Evolutionary conservation across 2,329 filamentous ascomycete species (phyloP).

Genomic region (Epichloe glyceriae): DNA sequence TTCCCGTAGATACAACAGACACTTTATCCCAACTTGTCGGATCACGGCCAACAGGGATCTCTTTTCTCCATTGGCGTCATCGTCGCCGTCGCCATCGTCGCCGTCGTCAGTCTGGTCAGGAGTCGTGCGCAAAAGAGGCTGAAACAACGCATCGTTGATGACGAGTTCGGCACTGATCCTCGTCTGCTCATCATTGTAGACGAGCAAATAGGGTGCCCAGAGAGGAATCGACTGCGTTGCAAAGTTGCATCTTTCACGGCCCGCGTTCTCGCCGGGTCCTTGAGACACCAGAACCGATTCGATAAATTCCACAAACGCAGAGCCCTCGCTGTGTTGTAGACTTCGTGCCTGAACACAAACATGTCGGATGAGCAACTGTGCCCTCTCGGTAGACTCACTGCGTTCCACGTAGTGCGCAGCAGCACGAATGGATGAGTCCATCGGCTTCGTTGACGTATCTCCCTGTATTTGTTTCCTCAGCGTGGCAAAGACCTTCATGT

Average conservation of each 20-base stretch:
- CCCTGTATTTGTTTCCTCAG: slow-evolving; percentile 41
- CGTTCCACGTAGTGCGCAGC: slow-evolving; percentile 39
- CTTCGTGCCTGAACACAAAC: slow-evolving; percentile 29
- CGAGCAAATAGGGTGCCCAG: slow-evolving; percentile 41
- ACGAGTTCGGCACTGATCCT: slow-evolving; percentile 30
- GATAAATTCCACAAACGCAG: slow-evolving; percentile 34
- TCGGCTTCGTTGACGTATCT: slow-evolving; percentile 24
- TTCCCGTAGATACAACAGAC: slow-evolving; percentile 33
- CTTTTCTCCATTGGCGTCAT: background rate
- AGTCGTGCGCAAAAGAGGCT: slow-evolving; percentile 9
- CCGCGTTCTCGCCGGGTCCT: slow-evolving; percentile 15
- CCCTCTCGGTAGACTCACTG: slow-evolving; percentile 21
- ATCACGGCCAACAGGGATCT: slow-evolving; percentile 14
- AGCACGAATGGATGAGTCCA: slow-evolving; percentile 45
- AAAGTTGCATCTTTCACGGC: slow-evolving; percentile 9
- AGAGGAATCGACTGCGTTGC: slow-evolving; percentile 19
- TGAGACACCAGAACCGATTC: slow-evolving; percentile 16
- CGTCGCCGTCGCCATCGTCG: background rate
- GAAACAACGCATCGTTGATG: slow-evolving; percentile 31
- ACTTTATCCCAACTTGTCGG: slow-evolving; percentile 29
- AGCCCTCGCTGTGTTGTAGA: slow-evolving; percentile 35
- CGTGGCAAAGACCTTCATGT: slow-evolving; percentile 37
- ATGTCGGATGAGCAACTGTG: slow-evolving; percentile 29
- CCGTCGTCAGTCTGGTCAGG: background rate
- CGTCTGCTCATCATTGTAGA: slow-evolving; percentile 30